Conservation (phyloP, 1,284 basidiomycete species). For the Sporisorium reilianum region DNA sequence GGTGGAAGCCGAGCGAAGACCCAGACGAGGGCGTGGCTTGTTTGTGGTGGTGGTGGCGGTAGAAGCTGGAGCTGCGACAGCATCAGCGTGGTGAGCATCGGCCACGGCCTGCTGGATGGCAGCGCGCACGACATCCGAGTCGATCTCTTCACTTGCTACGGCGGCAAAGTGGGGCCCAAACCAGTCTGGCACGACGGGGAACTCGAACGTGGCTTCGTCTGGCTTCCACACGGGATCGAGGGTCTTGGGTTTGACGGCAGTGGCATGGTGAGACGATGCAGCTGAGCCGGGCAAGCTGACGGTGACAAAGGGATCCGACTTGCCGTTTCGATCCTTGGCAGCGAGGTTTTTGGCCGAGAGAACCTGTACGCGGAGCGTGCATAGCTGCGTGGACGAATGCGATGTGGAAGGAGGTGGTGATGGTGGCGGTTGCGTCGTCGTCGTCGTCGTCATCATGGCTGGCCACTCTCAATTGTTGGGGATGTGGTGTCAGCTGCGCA, state of each 20-base stretch:
- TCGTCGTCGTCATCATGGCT: not conserved
- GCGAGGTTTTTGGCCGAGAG: constrained; percentile 71
- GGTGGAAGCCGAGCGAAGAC: constrained; percentile 38
- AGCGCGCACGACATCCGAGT: constrained; percentile 32
- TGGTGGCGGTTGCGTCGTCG: constrained; percentile 8
- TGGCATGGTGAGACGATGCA: constrained; percentile 67
- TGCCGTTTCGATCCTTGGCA: constrained; percentile 72
- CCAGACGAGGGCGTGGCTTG: constrained; percentile 31
- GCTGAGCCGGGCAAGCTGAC: constrained; percentile 60
- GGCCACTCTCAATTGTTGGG: too few species aligned
- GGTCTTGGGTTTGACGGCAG: constrained; percentile 82
- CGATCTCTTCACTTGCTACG: constrained; percentile 32
- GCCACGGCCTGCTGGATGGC: constrained; percentile 28
- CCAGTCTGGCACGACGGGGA: constrained; percentile 56
- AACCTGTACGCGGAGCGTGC: constrained; percentile 64
- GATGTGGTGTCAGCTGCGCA: not conserved
- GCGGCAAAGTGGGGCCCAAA: constrained; percentile 73
- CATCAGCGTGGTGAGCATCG: not conserved
- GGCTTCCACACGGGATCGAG: constrained; percentile 79
- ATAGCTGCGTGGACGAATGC: constrained; percentile 36
- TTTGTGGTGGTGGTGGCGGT: not conserved
- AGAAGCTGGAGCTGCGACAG: not conserved
- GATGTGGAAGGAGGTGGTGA: constrained; percentile 11
- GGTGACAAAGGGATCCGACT: constrained; percentile 66
- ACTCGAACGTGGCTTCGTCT: constrained; percentile 57